phyloP scores from a whole-genome alignment of 2,329 filamentous ascomycete genomes.

The Nigrospora sphaerica region DNA sequence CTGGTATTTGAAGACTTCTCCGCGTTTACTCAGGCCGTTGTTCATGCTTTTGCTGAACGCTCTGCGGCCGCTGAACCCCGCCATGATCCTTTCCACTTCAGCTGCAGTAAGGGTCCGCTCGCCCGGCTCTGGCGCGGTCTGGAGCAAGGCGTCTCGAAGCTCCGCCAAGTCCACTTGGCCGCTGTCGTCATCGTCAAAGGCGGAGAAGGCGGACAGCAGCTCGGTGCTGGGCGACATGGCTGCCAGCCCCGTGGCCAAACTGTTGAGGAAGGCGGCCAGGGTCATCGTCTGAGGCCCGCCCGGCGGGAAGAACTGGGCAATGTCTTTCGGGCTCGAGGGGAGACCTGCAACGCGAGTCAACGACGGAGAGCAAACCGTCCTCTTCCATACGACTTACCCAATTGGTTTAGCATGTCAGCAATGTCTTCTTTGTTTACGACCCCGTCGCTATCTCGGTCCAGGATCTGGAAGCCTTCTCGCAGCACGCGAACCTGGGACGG shows the following conservation, averaged over 20 bases:
- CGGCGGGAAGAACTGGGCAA: constrained; percentile 78
- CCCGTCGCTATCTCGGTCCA: constrained; percentile 85
- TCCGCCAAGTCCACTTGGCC: constrained; percentile 84
- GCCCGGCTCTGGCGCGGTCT: constrained; percentile 73
- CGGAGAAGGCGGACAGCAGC: constrained; percentile 82
- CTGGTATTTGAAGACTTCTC: constrained; percentile 88
- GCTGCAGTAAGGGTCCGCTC: constrained; percentile 55
- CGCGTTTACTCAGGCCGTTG: constrained; percentile 54
- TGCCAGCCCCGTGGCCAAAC: constrained; percentile 66
- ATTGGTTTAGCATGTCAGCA: constrained; percentile 76
- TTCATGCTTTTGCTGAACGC: constrained; percentile 28
- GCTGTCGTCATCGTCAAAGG: constrained; percentile 93
- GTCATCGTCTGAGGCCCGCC: constrained; percentile 66
- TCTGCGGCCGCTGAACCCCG: constrained; percentile 66
- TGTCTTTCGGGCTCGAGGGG: constrained; percentile 60
- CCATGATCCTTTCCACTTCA: constrained; percentile 83
- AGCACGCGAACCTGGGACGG: constrained; percentile 79
- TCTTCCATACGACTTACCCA: constrained; percentile 48
- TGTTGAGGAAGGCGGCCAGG: constrained; percentile 79
- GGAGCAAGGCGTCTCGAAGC: constrained; percentile 73
- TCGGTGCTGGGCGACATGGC: constrained; percentile 72
- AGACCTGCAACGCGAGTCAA: constrained; percentile 48
- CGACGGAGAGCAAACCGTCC: neutral
- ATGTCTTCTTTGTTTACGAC: constrained; percentile 77
- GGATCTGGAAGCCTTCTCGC: constrained; percentile 86